A percentile compares a stretch with the other conserved stretches of the same genome.
phyloP scores from a whole-genome alignment of 192 early-diverging fungal species.

The Chytriomyces hyalinus region DNA sequence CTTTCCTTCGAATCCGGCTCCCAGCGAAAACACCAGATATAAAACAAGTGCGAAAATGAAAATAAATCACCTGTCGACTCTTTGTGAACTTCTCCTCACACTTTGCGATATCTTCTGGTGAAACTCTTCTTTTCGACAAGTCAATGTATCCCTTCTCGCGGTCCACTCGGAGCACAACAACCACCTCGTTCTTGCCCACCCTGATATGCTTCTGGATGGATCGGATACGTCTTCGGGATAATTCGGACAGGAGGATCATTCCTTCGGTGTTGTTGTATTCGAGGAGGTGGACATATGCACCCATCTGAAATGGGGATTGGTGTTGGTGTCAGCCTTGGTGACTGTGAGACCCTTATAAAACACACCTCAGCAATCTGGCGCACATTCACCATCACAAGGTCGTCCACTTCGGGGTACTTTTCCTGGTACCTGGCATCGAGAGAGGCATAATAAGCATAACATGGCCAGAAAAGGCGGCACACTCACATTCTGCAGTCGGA shows the following conservation, averaged over 20 bases:
- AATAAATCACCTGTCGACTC: slow-evolving; percentile 73
- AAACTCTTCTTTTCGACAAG: slow-evolving; percentile 92
- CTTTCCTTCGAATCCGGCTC: neutral
- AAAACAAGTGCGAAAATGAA: neutral
- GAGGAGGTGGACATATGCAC: slow-evolving; percentile 90
- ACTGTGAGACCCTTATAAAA: neutral
- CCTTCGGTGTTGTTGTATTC: slow-evolving; percentile 98
- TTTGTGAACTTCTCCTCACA: slow-evolving; percentile 95
- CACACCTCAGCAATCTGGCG: slow-evolving; percentile 81
- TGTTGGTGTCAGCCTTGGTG: neutral
- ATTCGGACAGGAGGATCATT: slow-evolving; percentile 93
- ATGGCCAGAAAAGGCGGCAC: neutral
- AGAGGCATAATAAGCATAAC: neutral
- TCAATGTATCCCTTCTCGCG: slow-evolving; percentile 99
- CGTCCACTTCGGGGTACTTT: slow-evolving; percentile 90
- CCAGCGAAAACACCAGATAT: neutral
- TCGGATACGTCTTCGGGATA: slow-evolving; percentile 93
- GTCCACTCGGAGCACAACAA: slow-evolving; percentile 92
- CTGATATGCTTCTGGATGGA: slow-evolving; percentile 95
- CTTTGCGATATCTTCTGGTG: slow-evolving; percentile 83
- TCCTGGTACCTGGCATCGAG: slow-evolving; percentile 83
- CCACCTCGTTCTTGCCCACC: slow-evolving; percentile 91
- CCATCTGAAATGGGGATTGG: slow-evolving; percentile 56
- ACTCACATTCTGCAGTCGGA: slow-evolving; percentile 20
- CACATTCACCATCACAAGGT: slow-evolving; percentile 97